Base-by-base conservation (phyloP, 2,329 filamentous ascomycete genomes). In the Fusarium tricinctum region DNA sequence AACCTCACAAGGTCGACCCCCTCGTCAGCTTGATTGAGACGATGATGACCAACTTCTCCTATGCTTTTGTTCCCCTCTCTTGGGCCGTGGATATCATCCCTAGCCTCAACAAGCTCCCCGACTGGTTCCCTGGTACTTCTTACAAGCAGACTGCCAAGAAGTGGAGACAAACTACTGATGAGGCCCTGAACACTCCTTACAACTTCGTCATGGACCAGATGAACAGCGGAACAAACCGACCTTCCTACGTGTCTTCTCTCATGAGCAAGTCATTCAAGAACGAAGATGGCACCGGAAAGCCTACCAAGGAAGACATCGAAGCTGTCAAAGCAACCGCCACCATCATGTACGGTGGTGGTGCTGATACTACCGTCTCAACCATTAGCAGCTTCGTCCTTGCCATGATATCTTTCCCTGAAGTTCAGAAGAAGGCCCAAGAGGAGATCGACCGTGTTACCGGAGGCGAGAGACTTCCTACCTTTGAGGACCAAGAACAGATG, bases 31-130 rank as follows among this genome's bases (percentile, higher is more conserved):
- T 79, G 13, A 71, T 76, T 7, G 75, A 78, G 6, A 50, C 52
- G 5, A 75, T 75, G 61, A 74, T 78, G 70, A 45, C 45, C 9
- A 66, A 77, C 15, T 74, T 79, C 43, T 74, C 74, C 0, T 43
- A 55, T 9, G 74, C 77, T 5, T 52, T 72, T 8, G 66, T 75
- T 0, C 78, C 78, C 1, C 52, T 76, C n/a, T 46, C 68, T 5
- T 80, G 78, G 78, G 23, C 67, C 0, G 77, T 80, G 8, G 78
- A 80, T 23, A 66, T 74, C 0, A n/a, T 80, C 0, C 78, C 79
- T 1, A 32, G 43, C 3, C 63, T 80, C 3, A 61, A 63, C n/a
- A 60, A 77, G 13, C 66, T 80, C 8, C 79, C 79, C 0, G 67
- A 67, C 1, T 51, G 71, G 30, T 61, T 78, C 20, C 79, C 79